Percentiles rank a stretch among this genome's conserved stretches.
Conservation (phyloP, 129 eudicot species). For the Escallonia herrerae region DNA sequence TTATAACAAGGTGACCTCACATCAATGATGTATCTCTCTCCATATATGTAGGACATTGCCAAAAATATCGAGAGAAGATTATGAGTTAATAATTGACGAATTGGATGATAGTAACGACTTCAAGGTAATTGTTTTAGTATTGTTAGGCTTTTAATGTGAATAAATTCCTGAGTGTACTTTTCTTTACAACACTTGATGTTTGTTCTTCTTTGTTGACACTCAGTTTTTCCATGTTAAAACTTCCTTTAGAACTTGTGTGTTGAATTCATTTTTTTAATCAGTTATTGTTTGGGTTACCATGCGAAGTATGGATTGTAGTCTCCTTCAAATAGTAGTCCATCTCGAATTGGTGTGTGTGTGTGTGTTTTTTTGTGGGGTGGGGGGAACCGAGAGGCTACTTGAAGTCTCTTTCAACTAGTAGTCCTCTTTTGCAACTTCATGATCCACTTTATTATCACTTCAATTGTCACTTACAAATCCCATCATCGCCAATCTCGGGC, state of each 20-base stretch:
- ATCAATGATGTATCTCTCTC: background rate
- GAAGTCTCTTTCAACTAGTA: background rate
- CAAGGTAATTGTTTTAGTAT: constrained; percentile 34
- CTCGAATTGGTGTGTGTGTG: background rate
- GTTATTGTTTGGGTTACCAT: background rate
- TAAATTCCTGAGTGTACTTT: constrained; percentile 1
- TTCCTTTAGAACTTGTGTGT: background rate
- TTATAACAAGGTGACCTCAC: background rate
- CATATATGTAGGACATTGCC: constrained; percentile 67
- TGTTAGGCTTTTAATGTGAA: background rate
- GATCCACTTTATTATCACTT: background rate
- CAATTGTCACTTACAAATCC: too few relatives aligned
- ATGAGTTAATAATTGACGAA: constrained; percentile 60
- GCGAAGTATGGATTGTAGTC: background rate
- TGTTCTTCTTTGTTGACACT: background rate
- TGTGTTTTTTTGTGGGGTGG: too few relatives aligned
- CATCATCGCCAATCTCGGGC: too few relatives aligned
- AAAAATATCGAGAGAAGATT: constrained; percentile 83
- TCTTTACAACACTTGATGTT: background rate
- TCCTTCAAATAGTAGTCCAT: too few relatives aligned
- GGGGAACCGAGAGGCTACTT: too few relatives aligned
- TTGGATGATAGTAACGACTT: constrained; percentile 75
- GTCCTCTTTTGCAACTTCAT: background rate
- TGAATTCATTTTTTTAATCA: background rate
- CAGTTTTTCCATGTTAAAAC: background rate